phyloP scores from a whole-genome alignment of 129 eudicot genomes.

The Flaveria linearis region DNA sequence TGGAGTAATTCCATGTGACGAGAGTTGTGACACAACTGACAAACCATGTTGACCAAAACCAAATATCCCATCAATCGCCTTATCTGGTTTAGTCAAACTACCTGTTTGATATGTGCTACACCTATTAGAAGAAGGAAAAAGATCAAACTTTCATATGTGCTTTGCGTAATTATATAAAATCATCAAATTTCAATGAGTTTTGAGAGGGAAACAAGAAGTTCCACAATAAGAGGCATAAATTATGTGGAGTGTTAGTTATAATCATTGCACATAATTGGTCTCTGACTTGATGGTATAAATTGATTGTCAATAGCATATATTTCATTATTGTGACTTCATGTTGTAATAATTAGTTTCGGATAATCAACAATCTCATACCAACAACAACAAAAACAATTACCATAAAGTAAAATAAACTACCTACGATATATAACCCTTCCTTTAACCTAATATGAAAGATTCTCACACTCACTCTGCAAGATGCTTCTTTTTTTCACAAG shows the following conservation, averaged over 20 bases:
- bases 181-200: background rate
- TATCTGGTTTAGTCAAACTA: slow-evolving; percentile 75
- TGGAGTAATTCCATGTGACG: slow-evolving; percentile 90
- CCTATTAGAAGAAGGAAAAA: slow-evolving; percentile 42
- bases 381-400: too few species aligned
- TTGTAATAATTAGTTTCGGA: too few species aligned
- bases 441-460: background rate
- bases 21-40: slow-evolving; percentile 84
- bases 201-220: background rate
- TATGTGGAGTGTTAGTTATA: background rate
- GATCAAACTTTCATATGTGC: slow-evolving; percentile 3
- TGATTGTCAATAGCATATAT: background rate
- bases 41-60: slow-evolving; percentile 85
- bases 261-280: background rate
- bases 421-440: too few species aligned
- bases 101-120: slow-evolving; percentile 94
- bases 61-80: slow-evolving; percentile 93
- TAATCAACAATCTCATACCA: too few species aligned
- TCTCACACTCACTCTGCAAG: background rate
- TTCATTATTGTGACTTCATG: too few species aligned
- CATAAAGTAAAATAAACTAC: too few species aligned
- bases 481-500: background rate
- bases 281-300: too few species aligned
- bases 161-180: background rate
- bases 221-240: background rate